Conservation (phyloP, 2,329 filamentous ascomycete species). For the Metarhizium anisopliae region DNA sequence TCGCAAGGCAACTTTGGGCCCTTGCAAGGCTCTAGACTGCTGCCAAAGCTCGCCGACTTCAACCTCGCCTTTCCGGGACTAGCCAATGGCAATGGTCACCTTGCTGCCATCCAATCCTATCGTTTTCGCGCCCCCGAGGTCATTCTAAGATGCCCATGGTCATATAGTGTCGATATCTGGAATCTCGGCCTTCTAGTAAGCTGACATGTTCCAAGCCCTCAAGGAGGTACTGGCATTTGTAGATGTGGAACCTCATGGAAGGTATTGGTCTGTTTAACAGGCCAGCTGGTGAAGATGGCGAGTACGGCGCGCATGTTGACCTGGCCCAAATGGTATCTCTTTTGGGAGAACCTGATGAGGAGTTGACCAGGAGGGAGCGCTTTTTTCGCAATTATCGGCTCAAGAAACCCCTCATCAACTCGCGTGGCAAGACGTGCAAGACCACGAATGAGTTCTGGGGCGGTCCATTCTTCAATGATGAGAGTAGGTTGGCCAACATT, state of each 20-base stretch:
- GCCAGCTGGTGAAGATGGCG: constrained; percentile 10
- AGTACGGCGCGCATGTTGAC: constrained; percentile 15
- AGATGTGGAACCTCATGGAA: constrained; percentile 16
- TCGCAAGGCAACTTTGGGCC: constrained; percentile 11
- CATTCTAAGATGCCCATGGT: constrained; percentile 13
- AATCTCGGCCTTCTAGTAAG: constrained; percentile 13
- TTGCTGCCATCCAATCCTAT: constrained; percentile 13
- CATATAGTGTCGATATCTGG: constrained; percentile 12
- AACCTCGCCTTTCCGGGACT: background rate
- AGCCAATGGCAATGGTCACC: background rate
- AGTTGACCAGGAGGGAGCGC: constrained; percentile 9
- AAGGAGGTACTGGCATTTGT: background rate
- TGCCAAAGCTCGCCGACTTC: background rate
- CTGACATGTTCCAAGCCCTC: background rate
- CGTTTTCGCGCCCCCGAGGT: constrained; percentile 15
- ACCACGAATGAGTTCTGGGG: constrained; percentile 14
- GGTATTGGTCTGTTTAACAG: constrained; percentile 9
- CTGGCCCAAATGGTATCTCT: constrained; percentile 13
- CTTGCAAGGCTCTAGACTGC: constrained; percentile 2
- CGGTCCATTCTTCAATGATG: constrained; percentile 11
- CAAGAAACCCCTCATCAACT: background rate
- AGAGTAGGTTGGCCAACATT: constrained; percentile 2
- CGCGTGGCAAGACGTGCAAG: background rate
- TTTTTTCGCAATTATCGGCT: constrained; percentile 8
- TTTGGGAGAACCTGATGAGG: constrained; percentile 8